Percentiles rank a stretch among this genome's conserved stretches.
phyloP scores from a whole-genome alignment of 495 filamentous ascomycete genomes.

The Neurospora sublineolata region DNA sequence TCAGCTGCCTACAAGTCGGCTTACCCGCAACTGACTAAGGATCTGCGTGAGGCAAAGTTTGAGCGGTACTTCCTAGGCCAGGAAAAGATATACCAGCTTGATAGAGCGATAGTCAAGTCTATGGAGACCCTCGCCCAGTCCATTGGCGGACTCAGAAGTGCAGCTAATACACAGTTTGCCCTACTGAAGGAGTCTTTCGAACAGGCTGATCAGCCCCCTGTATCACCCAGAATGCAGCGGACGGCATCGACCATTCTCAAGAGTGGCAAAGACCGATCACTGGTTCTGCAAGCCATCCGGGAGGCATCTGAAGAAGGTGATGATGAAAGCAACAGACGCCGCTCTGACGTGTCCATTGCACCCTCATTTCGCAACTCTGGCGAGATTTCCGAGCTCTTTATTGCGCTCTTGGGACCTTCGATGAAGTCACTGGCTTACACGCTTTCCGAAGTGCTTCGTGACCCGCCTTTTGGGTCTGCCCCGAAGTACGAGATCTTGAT shows the following conservation, averaged over 20 bases:
- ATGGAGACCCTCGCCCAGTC: conserved; percentile 82
- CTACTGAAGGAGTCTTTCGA: conserved; percentile 53
- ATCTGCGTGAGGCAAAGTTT: conserved; percentile 76
- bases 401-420: conserved; percentile 74
- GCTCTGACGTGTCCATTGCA: conserved; percentile 9
- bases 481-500: conserved; percentile 57
- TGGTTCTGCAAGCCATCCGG: conserved; percentile 49
- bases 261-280: conserved; percentile 17
- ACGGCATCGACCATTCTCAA: conserved; percentile 22
- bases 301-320: conserved; percentile 53
- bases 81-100: conserved; percentile 69
- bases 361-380: conserved; percentile 43
- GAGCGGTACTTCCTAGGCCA: conserved; percentile 81
- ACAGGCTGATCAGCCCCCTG: conserved; percentile 13
- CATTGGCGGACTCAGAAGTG: conserved; percentile 81
- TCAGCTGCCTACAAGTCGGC: conserved; percentile 55
- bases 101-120: conserved; percentile 69
- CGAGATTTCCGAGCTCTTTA: conserved; percentile 82
- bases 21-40: conserved; percentile 64
- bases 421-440: conserved; percentile 94
- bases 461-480: conserved; percentile 63
- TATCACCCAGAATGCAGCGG: conserved; percentile 22
- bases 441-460: conserved; percentile 73
- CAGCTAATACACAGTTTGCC: conserved; percentile 78
- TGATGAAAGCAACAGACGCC: conserved; percentile 18